phyloP scores from a whole-genome alignment of 2,329 filamentous ascomycete genomes.

The Nigrospora sphaerica region DNA sequence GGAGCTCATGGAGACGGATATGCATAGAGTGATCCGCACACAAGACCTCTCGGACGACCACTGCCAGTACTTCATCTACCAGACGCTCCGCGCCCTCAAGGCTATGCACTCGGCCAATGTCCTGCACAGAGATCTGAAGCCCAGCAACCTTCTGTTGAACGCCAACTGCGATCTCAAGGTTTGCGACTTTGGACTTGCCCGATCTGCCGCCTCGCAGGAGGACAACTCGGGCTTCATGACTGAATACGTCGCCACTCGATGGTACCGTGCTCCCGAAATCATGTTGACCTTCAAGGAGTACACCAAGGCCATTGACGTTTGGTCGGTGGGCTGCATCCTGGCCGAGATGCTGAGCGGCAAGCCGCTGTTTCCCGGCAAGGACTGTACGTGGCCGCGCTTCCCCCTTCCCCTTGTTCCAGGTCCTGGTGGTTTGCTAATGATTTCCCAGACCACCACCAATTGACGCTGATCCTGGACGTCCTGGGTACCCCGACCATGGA shows the following conservation, averaged over 20 bases:
- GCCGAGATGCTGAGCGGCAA: slow-evolving; percentile 99
- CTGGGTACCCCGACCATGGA: slow-evolving; percentile 99
- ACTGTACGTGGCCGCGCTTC: slow-evolving; percentile 58
- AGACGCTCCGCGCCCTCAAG: slow-evolving; percentile 93
- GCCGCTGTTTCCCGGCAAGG: slow-evolving; percentile 95
- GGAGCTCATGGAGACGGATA: slow-evolving; percentile 99
- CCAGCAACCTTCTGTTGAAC: slow-evolving; percentile 92
- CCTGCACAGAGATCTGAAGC: slow-evolving; percentile 93
- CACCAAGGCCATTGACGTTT: slow-evolving; percentile 98
- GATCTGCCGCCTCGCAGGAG: slow-evolving; percentile 92
- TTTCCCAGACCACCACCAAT: slow-evolving; percentile 80
- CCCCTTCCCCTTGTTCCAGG: too few species aligned
- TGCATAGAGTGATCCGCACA: slow-evolving; percentile 97
- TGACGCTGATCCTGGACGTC: slow-evolving; percentile 94
- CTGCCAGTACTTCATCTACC: slow-evolving; percentile 99
- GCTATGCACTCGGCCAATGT: slow-evolving; percentile 99
- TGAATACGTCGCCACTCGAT: slow-evolving; percentile 98
- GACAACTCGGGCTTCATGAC: slow-evolving; percentile 99
- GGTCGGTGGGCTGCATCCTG: slow-evolving; percentile 96
- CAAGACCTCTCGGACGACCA: slow-evolving; percentile 98
- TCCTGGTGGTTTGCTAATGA: neutral
- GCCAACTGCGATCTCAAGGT: slow-evolving; percentile 99
- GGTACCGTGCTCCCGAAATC: slow-evolving; percentile 98
- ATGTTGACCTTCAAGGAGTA: slow-evolving; percentile 99
- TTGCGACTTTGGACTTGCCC: slow-evolving; percentile 94